Base-by-base conservation (phyloP, 441 rosid species). In the Bruguiera hainesii region DNA sequence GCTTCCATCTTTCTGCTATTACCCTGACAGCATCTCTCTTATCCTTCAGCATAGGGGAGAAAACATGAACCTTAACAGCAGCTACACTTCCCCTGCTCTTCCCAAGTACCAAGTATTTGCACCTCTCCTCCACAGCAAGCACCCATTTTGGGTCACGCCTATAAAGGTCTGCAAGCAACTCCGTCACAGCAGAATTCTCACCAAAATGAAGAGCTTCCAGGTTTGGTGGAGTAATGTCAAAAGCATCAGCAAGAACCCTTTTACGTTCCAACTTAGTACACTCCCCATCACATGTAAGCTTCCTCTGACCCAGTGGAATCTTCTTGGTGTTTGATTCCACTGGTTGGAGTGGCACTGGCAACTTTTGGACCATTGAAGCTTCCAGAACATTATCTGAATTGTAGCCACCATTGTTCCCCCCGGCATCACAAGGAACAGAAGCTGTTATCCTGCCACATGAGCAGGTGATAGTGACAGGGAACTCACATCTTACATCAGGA, bases 131-230 rank as follows among this genome's bases (percentile, higher is more conserved):
- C 71, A 96, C 88, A 18, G 91, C 84, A 56, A 88, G 76, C 56
- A 91, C 95, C 98, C 99, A 96, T 78, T 82, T 93, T 0, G 98
- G 87, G 81, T 96, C 99, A 63, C 98, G 97, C 78, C 98, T 81
- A 62, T 86, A 87, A 57, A 96, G 79, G 77, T 96, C 99, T 18
- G 80, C 70, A 65, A 91, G 82, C 71, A 90, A 74, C 81, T 91
- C 97, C 19, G 97, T 82, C 62, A 87, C 74, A 10, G 80, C 78
- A 75, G 87, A 73, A 75, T 81, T 86, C 71, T 96, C 99, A 59
- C 98, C 94, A 72, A 96, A 88, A 88, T 91, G 96, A 83, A 93
- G 88, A 21, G 96, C 79, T 42, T 96, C 99, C 81, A 93, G 79
- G 73, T 82, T 93, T 0, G 90, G 93, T 7, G 92, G 65, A 69